These are phyloP conservation scores for Ostreobium quekettii DNA, from an alignment of 139 green algal genomes.

Conservation along the genomic window DNA sequence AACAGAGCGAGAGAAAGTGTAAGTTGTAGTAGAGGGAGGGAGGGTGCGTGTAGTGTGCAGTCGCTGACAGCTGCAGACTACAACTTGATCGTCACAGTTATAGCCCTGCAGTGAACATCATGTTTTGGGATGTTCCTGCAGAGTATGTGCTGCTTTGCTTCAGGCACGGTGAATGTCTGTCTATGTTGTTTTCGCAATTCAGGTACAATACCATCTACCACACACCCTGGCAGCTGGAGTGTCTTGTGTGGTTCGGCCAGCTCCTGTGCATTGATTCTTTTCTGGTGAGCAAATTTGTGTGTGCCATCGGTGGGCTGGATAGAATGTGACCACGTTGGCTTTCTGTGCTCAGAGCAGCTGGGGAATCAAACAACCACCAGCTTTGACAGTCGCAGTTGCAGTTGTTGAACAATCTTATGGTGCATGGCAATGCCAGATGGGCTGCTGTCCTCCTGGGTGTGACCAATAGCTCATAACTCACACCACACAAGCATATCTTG, in stretches of 20 bases:
- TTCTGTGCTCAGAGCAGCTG: not conserved
- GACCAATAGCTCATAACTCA: not conserved
- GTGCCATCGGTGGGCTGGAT: not conserved
- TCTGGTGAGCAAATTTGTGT: conserved; percentile 35
- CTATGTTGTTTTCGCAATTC: no score
- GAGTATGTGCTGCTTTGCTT: no score
- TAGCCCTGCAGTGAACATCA: no score
- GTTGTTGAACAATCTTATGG: conserved; percentile 1
- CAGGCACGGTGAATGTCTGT: no score
- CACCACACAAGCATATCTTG: no score
- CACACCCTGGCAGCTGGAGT: conserved; percentile 81
- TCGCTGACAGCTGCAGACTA: no score
- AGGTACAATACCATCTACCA: conserved; percentile 82
- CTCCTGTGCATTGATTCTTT: conserved; percentile 68
- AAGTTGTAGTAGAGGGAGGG: no score
- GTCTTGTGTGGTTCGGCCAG: conserved; percentile 63
- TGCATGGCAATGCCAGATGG: not conserved
- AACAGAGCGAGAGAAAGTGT: no score
- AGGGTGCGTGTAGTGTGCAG: no score
- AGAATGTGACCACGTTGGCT: not conserved
- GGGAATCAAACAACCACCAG: not conserved
- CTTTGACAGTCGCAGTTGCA: no score
- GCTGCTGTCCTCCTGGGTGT: not conserved
- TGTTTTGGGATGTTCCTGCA: no score
- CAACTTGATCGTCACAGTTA: no score